Evolutionary conservation across 805 yeast genomes (phyloP).

Genomic region (Komagataella kurtzmanii): DNA sequence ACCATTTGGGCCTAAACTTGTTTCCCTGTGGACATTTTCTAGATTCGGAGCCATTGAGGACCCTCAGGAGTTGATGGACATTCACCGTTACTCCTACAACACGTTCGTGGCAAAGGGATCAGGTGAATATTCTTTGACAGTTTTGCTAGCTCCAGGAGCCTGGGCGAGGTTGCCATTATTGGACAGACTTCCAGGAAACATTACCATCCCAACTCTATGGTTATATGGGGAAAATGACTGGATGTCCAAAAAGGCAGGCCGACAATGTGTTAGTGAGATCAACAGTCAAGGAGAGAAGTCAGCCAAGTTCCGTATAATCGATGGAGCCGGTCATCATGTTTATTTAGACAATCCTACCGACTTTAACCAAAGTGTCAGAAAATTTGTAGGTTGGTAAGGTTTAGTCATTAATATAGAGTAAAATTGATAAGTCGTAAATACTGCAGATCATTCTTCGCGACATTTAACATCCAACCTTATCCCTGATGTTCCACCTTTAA

Average conservation of each 20-base stretch:
- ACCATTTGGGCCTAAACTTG: slow-evolving; percentile 36
- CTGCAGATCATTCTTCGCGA: background rate
- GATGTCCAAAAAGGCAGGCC: slow-evolving; percentile 57
- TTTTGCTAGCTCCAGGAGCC: slow-evolving; percentile 47
- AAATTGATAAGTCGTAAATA: background rate
- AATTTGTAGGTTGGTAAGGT: slow-evolving; percentile 11
- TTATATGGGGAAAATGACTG: slow-evolving; percentile 58
- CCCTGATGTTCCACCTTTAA: background rate
- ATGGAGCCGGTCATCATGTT: slow-evolving; percentile 40
- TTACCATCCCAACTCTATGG: slow-evolving; percentile 36
- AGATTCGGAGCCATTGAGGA: slow-evolving; percentile 21
- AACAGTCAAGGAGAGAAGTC: slow-evolving; percentile 8
- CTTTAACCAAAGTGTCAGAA: slow-evolving; percentile 14
- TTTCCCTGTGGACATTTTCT: slow-evolving; percentile 42
- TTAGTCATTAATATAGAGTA: background rate
- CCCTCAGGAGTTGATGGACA: slow-evolving; percentile 18
- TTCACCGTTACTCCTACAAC: slow-evolving; percentile 43
- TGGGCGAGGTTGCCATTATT: slow-evolving; percentile 41
- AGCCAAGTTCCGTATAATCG: slow-evolving; percentile 22
- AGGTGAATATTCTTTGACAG: slow-evolving; percentile 52
- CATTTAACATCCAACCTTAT: background rate
- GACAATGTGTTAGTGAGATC: slow-evolving; percentile 23
- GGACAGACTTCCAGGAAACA: slow-evolving; percentile 31
- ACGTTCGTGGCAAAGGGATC: slow-evolving; percentile 41
- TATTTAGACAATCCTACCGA: slow-evolving; percentile 34